These are phyloP conservation scores for Ziziphus jujuba DNA, from an alignment of 306 rosid species.

Conservation along the genomic window DNA sequence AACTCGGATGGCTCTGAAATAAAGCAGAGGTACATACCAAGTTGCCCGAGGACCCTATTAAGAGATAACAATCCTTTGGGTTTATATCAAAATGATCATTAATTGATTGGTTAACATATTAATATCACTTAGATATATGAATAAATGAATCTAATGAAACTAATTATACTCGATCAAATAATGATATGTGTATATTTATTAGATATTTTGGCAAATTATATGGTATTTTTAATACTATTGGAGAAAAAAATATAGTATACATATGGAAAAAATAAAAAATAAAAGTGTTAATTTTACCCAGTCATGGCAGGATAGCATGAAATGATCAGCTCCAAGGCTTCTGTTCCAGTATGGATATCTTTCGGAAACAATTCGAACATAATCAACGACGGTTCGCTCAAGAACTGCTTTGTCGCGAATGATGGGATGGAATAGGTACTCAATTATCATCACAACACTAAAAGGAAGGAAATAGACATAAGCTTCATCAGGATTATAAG, in stretches of 20 bases:
- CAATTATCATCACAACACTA: constrained; percentile 59
- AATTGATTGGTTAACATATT: too few relatives aligned
- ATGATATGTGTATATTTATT: too few relatives aligned
- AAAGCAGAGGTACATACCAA: constrained; percentile 56
- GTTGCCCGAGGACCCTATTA: constrained; percentile 58
- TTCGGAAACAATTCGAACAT: constrained; percentile 46
- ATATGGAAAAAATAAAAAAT: too few relatives aligned
- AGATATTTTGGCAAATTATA: too few relatives aligned
- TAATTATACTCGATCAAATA: too few relatives aligned
- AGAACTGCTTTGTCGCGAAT: constrained; percentile 58
- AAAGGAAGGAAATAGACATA: constrained; percentile 63
- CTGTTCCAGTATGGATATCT: constrained; percentile 58
- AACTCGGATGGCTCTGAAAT: constrained; percentile 50
- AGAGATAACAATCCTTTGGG: not conserved
- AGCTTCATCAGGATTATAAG: constrained; percentile 53
- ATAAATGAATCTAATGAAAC: too few relatives aligned
- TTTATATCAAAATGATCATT: not conserved
- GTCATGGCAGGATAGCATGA: constrained; percentile 68
- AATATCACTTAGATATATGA: too few relatives aligned
- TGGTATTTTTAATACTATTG: too few relatives aligned
- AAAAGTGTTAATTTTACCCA: constrained; percentile 44
- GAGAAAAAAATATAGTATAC: too few relatives aligned
- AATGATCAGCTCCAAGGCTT: constrained; percentile 70
- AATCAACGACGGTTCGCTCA: constrained; percentile 52
- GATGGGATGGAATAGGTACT: constrained; percentile 53